Conservation (phyloP, 306 rosid genomes). For the Prinsepia uniflora region DNA sequence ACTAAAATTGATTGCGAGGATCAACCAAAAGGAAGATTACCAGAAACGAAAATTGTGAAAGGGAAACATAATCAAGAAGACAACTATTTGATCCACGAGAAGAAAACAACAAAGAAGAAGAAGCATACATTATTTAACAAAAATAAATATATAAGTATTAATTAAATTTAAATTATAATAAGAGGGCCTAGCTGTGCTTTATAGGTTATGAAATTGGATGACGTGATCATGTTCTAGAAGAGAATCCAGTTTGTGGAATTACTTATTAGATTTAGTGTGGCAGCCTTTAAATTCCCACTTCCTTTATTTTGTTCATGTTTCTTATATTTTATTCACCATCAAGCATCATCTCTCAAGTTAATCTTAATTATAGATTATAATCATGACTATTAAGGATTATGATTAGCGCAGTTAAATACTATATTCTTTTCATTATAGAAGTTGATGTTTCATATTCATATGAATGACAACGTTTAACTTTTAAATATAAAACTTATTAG, state of each 20-base stretch:
- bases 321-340: background rate
- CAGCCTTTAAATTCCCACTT: constrained; percentile 15
- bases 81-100: background rate
- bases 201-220: constrained; percentile 18
- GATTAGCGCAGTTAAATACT: no score
- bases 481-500: no score
- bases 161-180: background rate
- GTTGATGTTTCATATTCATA: no score
- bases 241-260: background rate
- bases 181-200: background rate
- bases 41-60: background rate
- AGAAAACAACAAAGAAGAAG: no score
- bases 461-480: no score
- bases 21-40: background rate
- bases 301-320: background rate
- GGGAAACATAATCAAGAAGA: background rate
- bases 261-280: constrained; percentile 13
- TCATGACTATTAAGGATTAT: no score
- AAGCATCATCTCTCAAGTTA: background rate
- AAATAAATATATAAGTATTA: no score
- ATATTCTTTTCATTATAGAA: no score
- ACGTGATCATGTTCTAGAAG: constrained; percentile 32
- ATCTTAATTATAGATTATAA: no score
- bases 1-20: background rate
- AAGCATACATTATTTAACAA: no score